Base-by-base conservation (phyloP, 352 stramenopile genomes). In the Lagenidium giganteum region DNA sequence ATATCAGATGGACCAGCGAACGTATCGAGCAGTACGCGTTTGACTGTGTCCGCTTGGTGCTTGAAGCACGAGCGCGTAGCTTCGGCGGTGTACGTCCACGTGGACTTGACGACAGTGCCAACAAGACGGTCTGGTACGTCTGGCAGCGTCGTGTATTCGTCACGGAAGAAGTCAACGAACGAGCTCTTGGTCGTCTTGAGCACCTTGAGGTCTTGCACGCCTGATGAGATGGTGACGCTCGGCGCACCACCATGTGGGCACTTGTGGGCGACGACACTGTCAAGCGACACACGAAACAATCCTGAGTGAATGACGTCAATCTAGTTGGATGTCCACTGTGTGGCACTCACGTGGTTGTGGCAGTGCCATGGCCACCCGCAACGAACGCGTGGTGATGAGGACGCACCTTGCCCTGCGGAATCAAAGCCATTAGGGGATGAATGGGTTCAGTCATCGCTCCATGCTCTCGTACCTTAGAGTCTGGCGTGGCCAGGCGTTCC, bases 111-210 rank as follows among this genome's bases (percentile, higher is more conserved):
- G 49, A 79, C 78, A 17, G 82, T 90, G 35, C 59, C 74, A 17
- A 93, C 64, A 24, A 94, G 72, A 30, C 80, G 72, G 49, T 95
- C 81, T 16, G 75, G 67, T 47, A 74, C 70, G 40, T 93, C 81
- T 9, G 63, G 70, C 22, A 93, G 67, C 31, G 79, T 87, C 51
- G 84, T 87, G 64, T 78, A 87, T 7, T 71, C 67, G 56, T 93
- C 79, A 33, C 70, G 73, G 61, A 92, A 87, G 51, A 94, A 96
- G 45, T 89, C 57, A 22, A 87, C 73, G 49, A 96, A 95, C 43
- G 74, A 68, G 58, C 74, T 89, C 69, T 96, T 83, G 33, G 85
- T 87, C 26, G 85, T 96, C 70, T 96, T 96, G 47, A 96, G 79
- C 42, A 95, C 74, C 36, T 78, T 84, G 42, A 93, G 71, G 16